Conservation (phyloP, 257 asterid species). For the Petunia secreta region DNA sequence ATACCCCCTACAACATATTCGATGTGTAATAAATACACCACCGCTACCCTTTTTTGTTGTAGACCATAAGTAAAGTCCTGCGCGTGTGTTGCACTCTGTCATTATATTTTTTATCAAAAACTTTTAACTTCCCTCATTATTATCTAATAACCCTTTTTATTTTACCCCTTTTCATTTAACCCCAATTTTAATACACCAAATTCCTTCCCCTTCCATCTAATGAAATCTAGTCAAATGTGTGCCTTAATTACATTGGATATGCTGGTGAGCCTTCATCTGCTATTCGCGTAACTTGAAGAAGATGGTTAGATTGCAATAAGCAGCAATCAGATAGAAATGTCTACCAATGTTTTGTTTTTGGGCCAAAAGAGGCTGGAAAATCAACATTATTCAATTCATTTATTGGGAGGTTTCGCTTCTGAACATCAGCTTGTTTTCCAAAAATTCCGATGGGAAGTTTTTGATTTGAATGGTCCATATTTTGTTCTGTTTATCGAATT, state of each 20-base stretch:
- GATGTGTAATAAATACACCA: too few species aligned
- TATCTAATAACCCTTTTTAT: too few species aligned
- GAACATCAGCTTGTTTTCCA: conserved; percentile 21
- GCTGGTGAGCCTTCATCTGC: conserved; percentile 87
- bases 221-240: too few species aligned
- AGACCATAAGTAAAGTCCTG: too few species aligned
- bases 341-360: conserved; percentile 90
- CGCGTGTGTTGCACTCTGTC: too few species aligned
- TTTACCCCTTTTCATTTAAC: too few species aligned
- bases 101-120: too few species aligned
- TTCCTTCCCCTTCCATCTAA: too few species aligned
- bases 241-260: conserved; percentile 81
- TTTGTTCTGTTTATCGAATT: background rate
- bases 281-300: conserved; percentile 80
- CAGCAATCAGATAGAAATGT: conserved; percentile 81
- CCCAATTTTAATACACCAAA: too few species aligned
- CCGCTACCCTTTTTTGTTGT: too few species aligned
- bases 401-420: conserved; percentile 63
- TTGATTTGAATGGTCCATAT: background rate
- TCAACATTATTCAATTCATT: conserved; percentile 80
- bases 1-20: too few species aligned
- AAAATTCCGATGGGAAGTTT: conserved; percentile 6
- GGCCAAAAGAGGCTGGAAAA: conserved; percentile 91
- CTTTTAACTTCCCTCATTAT: too few species aligned
- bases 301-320: conserved; percentile 90